Base-by-base conservation (phyloP, 495 filamentous ascomycete species). In the Aspergillus coremiiformis region DNA sequence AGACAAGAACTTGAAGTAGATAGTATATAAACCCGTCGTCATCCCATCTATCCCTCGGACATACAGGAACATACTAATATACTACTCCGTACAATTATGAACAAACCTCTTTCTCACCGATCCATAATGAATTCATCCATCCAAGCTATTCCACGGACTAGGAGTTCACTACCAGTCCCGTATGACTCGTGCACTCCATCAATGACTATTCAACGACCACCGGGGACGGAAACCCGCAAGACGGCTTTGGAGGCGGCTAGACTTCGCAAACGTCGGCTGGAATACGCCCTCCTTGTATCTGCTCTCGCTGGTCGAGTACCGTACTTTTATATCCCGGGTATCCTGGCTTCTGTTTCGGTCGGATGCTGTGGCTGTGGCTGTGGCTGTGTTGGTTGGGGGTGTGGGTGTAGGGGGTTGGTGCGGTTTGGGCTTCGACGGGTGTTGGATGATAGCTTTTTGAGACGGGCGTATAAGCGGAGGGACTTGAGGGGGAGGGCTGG, bases 181-280 rank as follows among this genome's bases (percentile, higher is more conserved):
- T n/a, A n/a, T n/a, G n/a, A n/a, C n/a, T n/a, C n/a, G n/a, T n/a
- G n/a, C n/a, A n/a, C n/a, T n/a, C n/a, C n/a, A n/a, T n/a, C n/a
- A n/a, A n/a, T n/a, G n/a, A n/a, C n/a, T n/a, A n/a, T n/a, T n/a
- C n/a, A n/a, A n/a, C n/a, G n/a, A n/a, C n/a, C n/a, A 11, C 58
- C 78, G 85, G 51, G 77, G 83, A 4, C 71, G 77, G 21, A 78
- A 81, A 27, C 80, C 92, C 64, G 70, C 89, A 53, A 76, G 77
- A 51, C 80, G 83, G 58, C 87, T 76, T 22, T 12, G 11, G 45
- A 53, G 44, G 19, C n/a, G n/a, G 30, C 27, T 0, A 52, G 44
- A 24, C 55, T 57, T 3, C 39, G 39, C 22, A 39, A 15, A 23
- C 55, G 55, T 19, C 39, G 50, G 2, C 30, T 47, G 1, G 50